Conservation (phyloP, 2,329 filamentous ascomycete genomes). For the Dissoconium aciculare region DNA sequence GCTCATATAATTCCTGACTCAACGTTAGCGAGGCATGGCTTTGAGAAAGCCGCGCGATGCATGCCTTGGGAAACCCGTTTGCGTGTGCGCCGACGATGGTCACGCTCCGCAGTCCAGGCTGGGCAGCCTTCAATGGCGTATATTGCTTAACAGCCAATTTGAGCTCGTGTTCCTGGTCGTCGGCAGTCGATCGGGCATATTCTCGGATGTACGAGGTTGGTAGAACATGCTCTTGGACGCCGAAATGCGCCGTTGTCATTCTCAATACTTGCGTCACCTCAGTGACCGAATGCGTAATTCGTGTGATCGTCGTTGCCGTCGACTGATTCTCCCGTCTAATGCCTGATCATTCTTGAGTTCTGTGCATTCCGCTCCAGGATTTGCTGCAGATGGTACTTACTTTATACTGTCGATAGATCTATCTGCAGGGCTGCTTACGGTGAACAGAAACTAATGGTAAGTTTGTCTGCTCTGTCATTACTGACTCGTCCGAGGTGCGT, state of each 20-base stretch:
- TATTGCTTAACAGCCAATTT: slow-evolving; percentile 77
- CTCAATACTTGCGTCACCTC: no score
- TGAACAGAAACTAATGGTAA: no score
- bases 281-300: no score
- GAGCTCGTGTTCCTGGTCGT: slow-evolving; percentile 59
- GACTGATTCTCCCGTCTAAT: no score
- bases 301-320: no score
- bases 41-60: neutral
- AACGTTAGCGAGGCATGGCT: slow-evolving; percentile 2
- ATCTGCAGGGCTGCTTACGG: no score
- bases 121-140: slow-evolving; percentile 54
- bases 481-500: no score
- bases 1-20: slow-evolving; percentile 78
- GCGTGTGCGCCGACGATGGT: slow-evolving; percentile 80
- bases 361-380: no score
- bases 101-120: slow-evolving; percentile 57
- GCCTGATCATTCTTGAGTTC: no score
- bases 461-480: no score
- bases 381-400: no score
- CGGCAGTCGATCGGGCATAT: slow-evolving; percentile 57
- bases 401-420: no score
- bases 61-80: slow-evolving; percentile 81
- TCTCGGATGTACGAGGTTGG: slow-evolving; percentile 67
- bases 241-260: slow-evolving; percentile 35
- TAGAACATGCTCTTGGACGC: slow-evolving; percentile 58